phyloP scores from a whole-genome alignment of 371 early-diverging fungal genomes.

The Zopfochytrium polystomum region DNA sequence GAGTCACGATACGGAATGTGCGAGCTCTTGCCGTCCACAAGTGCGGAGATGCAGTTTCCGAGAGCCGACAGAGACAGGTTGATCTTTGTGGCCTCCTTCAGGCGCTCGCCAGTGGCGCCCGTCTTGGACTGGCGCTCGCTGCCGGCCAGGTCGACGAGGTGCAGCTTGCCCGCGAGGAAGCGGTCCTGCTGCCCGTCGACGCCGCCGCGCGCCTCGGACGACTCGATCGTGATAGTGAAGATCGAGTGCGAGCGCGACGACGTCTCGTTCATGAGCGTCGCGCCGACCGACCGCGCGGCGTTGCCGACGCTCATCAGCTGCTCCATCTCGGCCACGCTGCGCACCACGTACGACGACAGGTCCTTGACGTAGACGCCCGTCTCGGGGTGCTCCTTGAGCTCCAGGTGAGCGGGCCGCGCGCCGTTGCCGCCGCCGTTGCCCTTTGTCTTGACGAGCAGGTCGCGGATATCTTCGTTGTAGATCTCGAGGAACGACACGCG shows the following conservation, averaged over 20 bases:
- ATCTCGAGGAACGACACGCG: slow-evolving; percentile 83
- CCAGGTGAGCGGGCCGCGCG: slow-evolving; percentile 41
- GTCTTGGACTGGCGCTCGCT: slow-evolving; percentile 86
- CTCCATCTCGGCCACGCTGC: slow-evolving; percentile 56
- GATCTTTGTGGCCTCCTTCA: slow-evolving; percentile 91
- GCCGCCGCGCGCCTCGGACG: slow-evolving; percentile 23
- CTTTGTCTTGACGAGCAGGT: slow-evolving; percentile 85
- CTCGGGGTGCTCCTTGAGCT: slow-evolving; percentile 52
- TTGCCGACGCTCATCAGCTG: slow-evolving; percentile 55
- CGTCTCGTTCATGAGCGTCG: slow-evolving; percentile 61
- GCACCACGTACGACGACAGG: slow-evolving; percentile 48
- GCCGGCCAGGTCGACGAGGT: slow-evolving; percentile 96
- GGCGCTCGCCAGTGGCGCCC: slow-evolving; percentile 72
- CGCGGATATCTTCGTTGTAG: slow-evolving; percentile 97
- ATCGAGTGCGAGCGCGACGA: slow-evolving; percentile 67
- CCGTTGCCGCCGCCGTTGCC: slow-evolving; percentile 36
- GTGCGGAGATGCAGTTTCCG: slow-evolving; percentile 89
- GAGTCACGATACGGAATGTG: slow-evolving; percentile 91
- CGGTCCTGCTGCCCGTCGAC: slow-evolving; percentile 36
- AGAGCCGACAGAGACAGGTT: slow-evolving; percentile 92
- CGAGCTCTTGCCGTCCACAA: slow-evolving; percentile 74
- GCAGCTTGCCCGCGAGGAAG: slow-evolving; percentile 56
- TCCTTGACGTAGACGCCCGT: slow-evolving; percentile 61
- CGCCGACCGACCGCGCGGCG: slow-evolving; percentile 55
- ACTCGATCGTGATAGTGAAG: slow-evolving; percentile 57